Evolutionary conservation across 2,329 filamentous ascomycete genomes (phyloP), one percentile per base, ranked within the genome.

Genomic region (Aspergillus sp.): DNA sequence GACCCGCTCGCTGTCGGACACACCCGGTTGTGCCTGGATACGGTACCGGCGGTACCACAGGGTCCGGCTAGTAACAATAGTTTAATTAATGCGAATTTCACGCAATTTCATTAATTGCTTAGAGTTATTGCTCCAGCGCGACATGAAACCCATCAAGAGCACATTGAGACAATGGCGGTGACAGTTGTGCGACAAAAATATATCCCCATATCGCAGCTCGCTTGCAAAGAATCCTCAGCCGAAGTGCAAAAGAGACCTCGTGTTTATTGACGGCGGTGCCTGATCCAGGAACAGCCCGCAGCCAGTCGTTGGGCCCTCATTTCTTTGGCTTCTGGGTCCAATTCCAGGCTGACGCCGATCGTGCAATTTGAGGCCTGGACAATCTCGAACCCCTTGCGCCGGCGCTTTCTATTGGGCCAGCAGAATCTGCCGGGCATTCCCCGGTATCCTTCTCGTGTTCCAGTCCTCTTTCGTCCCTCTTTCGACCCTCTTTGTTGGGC

Each of bases 371-470:
- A 47, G 42, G 57, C 34, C 45, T 33, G 19, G 54, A 49, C 49
- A 33, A 44, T 42, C 37, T 39, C 40, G 57, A 52, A 50, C 57
- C 60, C 61, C 58, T 62, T 62, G 57, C 56, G 54, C 27, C 12
- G 37, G 39, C 39, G 27, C 11, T 20, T 53, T 24, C 27, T 27
- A 63, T 61, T 64, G 58, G 62, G 37, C 46, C 40, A 56, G 52
- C 34, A 55, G 41, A 37, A 7, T 37, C 34, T 37, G 34, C 34
- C 34, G 34, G 12, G n/a, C 3, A 30, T 30, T 37, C 15, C 34
- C 15, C 34, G 34, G 13, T 15, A 13, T n/a, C 15, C 12, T n/a
- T 37, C 27, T 30, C 27, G 27, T 30, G 27, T 30, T 30, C 27
- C 27, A 30, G 27, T 30, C 27, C 27, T 30, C 42, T 53, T 52